Conservation (phyloP, 345 rosid species). For the Sisymbrium irio region DNA sequence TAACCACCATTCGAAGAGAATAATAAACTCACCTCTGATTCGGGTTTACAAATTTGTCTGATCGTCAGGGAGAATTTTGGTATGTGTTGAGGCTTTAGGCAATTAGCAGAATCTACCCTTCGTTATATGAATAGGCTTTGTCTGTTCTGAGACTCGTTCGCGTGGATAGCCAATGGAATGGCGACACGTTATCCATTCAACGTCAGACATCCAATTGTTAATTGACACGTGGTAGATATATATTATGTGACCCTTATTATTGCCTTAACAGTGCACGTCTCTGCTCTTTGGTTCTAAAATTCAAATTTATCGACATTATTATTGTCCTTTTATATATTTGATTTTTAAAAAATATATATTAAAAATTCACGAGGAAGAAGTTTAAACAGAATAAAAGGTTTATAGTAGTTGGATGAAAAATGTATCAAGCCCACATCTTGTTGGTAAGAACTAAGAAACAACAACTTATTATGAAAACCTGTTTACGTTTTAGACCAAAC, state of each 20-base stretch:
- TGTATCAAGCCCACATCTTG: neutral
- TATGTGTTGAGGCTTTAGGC: neutral
- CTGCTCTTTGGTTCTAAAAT: too few relatives aligned
- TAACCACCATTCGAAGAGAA: neutral
- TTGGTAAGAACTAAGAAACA: neutral
- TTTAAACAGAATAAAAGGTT: neutral
- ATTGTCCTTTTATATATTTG: neutral
- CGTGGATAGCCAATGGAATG: neutral
- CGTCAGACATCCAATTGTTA: neutral
- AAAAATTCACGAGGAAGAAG: neutral
- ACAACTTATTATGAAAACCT: neutral
- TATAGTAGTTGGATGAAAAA: neutral
- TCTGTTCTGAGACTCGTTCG: neutral
- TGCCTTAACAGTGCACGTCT: too few relatives aligned
- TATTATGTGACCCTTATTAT: neutral
- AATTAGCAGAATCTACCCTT: neutral
- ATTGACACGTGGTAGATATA: too few relatives aligned
- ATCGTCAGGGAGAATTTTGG: neutral
- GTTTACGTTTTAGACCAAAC: neutral
- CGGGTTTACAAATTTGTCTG: neutral
- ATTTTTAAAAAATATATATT: too few relatives aligned
- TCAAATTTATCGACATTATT: too few relatives aligned
- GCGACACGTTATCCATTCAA: neutral
- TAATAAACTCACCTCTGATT: conserved; percentile 1
- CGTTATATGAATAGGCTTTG: neutral